Percentiles rank a stretch among this genome's conserved stretches.
Evolutionary conservation across 495 filamentous ascomycete genomes (phyloP).

Genomic region (Penicillium atrosanguineum): DNA sequence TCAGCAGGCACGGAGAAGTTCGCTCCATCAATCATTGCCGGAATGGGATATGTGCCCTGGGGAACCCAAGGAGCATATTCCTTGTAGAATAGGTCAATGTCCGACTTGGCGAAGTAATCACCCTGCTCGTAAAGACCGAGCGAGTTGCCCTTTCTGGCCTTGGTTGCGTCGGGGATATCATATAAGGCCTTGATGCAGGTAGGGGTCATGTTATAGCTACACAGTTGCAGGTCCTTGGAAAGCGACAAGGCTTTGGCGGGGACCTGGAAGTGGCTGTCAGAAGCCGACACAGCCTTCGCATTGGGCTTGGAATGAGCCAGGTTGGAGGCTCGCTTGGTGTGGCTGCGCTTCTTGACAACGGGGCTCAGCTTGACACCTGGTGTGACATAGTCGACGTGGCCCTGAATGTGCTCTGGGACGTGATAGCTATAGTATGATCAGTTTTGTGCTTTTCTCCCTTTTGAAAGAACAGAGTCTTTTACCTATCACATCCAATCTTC

Average conservation of each 20-base stretch:
- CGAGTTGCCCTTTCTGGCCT: constrained; percentile 41
- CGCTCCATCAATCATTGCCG: constrained; percentile 43
- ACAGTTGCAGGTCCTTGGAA: constrained; percentile 27
- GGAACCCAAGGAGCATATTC: constrained; percentile 43
- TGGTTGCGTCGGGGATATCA: constrained; percentile 40
- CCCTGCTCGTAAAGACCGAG: constrained; percentile 54
- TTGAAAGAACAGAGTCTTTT: constrained; percentile 8
- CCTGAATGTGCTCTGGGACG: constrained; percentile 47
- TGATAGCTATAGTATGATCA: constrained; percentile 43
- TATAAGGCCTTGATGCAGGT: constrained; percentile 57
- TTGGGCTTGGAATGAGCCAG: constrained; percentile 12
- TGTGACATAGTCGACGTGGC: constrained; percentile 59
- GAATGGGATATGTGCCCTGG: constrained; percentile 40
- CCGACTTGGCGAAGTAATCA: constrained; percentile 49
- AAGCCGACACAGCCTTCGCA: not conserved
- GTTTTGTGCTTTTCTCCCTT: not conserved
- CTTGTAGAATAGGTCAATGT: constrained; percentile 57
- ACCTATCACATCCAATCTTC: constrained; percentile 50
- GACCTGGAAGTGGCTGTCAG: constrained; percentile 1
- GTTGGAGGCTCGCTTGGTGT: constrained; percentile 22
- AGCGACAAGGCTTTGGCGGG: constrained; percentile 18
- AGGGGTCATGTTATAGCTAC: constrained; percentile 48
- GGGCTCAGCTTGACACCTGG: constrained; percentile 51
- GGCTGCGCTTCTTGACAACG: constrained; percentile 22
- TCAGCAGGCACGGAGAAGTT: constrained; percentile 30